These are phyloP conservation scores for Pythium plurisporium DNA, from an alignment of 352 stramenopile genomes.

Conservation along the genomic window DNA sequence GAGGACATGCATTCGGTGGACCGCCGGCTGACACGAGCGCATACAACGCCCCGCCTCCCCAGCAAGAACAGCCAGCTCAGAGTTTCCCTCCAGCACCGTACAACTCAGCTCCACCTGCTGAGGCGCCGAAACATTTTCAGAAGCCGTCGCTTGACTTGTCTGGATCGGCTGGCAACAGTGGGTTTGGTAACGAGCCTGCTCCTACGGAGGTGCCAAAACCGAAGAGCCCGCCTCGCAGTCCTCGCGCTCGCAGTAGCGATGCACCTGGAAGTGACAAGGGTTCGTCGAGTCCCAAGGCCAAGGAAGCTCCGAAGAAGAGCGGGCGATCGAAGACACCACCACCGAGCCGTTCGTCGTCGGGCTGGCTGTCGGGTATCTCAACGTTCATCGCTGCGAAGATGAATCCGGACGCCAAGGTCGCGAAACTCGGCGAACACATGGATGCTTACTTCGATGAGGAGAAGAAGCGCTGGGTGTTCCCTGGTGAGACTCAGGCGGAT, in stretches of 20 bases:
- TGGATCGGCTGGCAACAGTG: conserved; percentile 29
- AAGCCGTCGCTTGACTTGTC: conserved; percentile 46
- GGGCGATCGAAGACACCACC: conserved; percentile 76
- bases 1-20: background rate
- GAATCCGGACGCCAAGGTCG: conserved; percentile 81
- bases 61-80: background rate
- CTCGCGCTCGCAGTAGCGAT: conserved; percentile 22
- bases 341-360: conserved; percentile 50
- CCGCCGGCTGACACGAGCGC: conserved; percentile 1
- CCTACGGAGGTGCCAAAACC: conserved; percentile 3
- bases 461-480: conserved; percentile 86
- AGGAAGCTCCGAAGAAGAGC: conserved; percentile 49
- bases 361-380: conserved; percentile 59
- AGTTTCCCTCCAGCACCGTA: conserved; percentile 5
- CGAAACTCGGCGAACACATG: conserved; percentile 72
- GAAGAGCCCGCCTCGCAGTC: conserved; percentile 21
- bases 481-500: conserved; percentile 62
- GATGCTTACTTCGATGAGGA: conserved; percentile 80
- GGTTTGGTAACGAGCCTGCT: conserved; percentile 14
- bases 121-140: conserved; percentile 25
- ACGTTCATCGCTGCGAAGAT: conserved; percentile 73
- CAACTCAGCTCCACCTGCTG: background rate
- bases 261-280: conserved; percentile 68
- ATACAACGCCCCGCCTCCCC: background rate
- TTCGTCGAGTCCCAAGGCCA: conserved; percentile 58